These are phyloP conservation scores for Trichoderma reesei DNA, from an alignment of 495 filamentous ascomycete genomes.

Conservation along the genomic window DNA sequence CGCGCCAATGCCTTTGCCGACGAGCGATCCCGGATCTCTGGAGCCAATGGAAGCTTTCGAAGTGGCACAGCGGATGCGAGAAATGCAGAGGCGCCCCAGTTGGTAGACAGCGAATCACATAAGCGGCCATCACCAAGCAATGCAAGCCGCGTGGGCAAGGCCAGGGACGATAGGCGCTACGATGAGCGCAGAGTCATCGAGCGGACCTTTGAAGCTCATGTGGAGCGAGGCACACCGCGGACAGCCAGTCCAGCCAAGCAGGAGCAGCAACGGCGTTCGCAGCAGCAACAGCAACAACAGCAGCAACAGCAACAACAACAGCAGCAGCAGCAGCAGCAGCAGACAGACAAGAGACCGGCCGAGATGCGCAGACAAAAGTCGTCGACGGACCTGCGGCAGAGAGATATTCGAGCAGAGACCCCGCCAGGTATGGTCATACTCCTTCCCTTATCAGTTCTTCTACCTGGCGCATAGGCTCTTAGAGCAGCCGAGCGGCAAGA, in stretches of 20 bases:
- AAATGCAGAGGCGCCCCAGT: slow-evolving; percentile 12
- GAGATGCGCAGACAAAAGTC: slow-evolving; percentile 31
- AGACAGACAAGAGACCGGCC: slow-evolving; percentile 25
- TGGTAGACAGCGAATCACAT: slow-evolving; percentile 24
- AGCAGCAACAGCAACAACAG: slow-evolving; percentile 38
- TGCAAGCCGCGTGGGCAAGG: slow-evolving; percentile 28
- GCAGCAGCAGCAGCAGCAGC: slow-evolving; percentile 51
- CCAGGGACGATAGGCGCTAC: slow-evolving; percentile 27
- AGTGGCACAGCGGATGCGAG: slow-evolving; percentile 17
- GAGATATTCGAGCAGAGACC: slow-evolving; percentile 32
- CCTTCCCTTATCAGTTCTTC: neutral
- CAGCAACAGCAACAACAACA: slow-evolving; percentile 22
- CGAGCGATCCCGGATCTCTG: slow-evolving; percentile 27
- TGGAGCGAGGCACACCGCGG: slow-evolving; percentile 52
- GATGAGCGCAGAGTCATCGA: slow-evolving; percentile 25
- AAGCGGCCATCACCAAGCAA: slow-evolving; percentile 37
- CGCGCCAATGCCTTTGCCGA: slow-evolving; percentile 30
- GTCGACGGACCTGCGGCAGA: slow-evolving; percentile 33
- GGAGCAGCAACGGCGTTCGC: slow-evolving; percentile 41
- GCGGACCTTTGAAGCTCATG: slow-evolving; percentile 50
- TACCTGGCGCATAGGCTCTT: too few species aligned
- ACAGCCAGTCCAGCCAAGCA: slow-evolving; percentile 46
- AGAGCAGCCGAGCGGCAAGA: neutral
- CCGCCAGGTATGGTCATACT: slow-evolving; percentile 20
- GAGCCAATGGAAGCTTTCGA: slow-evolving; percentile 18